Evolutionary conservation across 2,329 filamentous ascomycete genomes (phyloP).

Genomic region (Endothia cerciana): DNA sequence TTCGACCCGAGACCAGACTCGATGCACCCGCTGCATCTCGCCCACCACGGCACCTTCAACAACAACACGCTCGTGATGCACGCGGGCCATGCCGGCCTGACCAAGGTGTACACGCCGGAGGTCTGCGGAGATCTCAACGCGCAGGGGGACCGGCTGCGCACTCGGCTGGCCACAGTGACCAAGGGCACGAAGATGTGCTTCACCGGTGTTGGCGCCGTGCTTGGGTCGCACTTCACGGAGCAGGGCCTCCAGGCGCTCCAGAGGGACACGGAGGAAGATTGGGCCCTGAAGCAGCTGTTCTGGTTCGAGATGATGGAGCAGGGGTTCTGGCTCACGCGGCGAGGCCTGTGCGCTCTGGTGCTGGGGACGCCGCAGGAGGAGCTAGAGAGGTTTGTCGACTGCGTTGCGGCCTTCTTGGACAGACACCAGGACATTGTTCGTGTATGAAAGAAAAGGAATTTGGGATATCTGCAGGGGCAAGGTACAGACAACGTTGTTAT

Average conservation of each 20-base stretch:
- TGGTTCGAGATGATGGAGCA: slow-evolving; percentile 33
- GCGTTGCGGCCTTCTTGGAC: slow-evolving; percentile 24
- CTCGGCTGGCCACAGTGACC: slow-evolving; percentile 38
- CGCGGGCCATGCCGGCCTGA: slow-evolving; percentile 51
- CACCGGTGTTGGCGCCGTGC: slow-evolving; percentile 43
- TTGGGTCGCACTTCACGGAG: slow-evolving; percentile 42
- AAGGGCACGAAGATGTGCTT: slow-evolving; percentile 43
- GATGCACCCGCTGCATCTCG: slow-evolving; percentile 35
- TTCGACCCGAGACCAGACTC: slow-evolving; percentile 19
- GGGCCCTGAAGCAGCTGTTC: no score
- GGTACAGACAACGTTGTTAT: not conserved
- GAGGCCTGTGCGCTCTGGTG: slow-evolving; percentile 33
- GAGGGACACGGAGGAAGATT: slow-evolving; percentile 25
- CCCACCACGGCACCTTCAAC: slow-evolving; percentile 69
- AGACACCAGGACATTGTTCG: slow-evolving; percentile 9
- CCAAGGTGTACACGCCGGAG: slow-evolving; percentile 41
- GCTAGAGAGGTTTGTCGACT: slow-evolving; percentile 30
- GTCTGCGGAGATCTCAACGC: slow-evolving; percentile 39
- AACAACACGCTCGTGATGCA: slow-evolving; percentile 67
- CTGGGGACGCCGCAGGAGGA: slow-evolving; percentile 33
- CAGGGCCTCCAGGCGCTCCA: slow-evolving; percentile 13
- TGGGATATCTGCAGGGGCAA: no score
- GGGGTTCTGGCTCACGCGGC: slow-evolving; percentile 34
- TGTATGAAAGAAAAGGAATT: not conserved
- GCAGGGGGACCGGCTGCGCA: slow-evolving; percentile 37